These are phyloP conservation scores for Takashimella tepidaria DNA, from an alignment of 1,284 basidiomycete genomes.

Conservation along the genomic window DNA sequence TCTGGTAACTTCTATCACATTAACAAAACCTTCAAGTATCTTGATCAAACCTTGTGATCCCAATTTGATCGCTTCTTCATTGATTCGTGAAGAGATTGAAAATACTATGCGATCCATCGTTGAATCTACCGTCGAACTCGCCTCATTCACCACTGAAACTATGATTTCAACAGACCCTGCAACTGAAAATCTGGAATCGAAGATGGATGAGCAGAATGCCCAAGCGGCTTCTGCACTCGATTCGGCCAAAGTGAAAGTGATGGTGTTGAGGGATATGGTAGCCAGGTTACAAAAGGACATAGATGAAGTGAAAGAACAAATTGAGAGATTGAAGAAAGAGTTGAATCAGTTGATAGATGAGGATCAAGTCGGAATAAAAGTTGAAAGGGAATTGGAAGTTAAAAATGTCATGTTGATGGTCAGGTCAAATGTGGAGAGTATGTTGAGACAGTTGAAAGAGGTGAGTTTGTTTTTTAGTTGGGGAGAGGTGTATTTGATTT, in stretches of 20 bases:
- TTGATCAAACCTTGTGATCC: constrained; percentile 5
- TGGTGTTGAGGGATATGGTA: constrained; percentile 13
- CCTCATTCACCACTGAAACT: neutral
- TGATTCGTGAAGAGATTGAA: no score
- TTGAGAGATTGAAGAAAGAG: constrained; percentile 8
- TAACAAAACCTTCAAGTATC: neutral
- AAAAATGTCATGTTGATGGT: neutral
- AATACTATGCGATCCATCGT: no score
- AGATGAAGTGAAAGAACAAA: constrained; percentile 3
- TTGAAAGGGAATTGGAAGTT: neutral
- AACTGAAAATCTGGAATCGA: no score
- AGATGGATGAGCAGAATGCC: constrained; percentile 7
- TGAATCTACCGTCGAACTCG: no score
- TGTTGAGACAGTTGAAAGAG: constrained; percentile 18
- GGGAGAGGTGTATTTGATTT: no score
- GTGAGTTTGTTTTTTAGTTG: constrained; percentile 6
- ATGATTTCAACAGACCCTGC: no score
- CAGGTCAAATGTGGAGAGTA: constrained; percentile 12
- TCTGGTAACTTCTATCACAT: constrained; percentile 11
- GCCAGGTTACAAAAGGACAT: constrained; percentile 5
- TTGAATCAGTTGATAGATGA: constrained; percentile 4
- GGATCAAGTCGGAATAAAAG: neutral
- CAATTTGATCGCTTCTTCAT: constrained; percentile 6
- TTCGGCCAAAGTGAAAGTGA: neutral
- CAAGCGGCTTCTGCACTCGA: constrained; percentile 7